Base-by-base conservation (phyloP, 139 green algal species). In the Gonium pectorale region DNA sequence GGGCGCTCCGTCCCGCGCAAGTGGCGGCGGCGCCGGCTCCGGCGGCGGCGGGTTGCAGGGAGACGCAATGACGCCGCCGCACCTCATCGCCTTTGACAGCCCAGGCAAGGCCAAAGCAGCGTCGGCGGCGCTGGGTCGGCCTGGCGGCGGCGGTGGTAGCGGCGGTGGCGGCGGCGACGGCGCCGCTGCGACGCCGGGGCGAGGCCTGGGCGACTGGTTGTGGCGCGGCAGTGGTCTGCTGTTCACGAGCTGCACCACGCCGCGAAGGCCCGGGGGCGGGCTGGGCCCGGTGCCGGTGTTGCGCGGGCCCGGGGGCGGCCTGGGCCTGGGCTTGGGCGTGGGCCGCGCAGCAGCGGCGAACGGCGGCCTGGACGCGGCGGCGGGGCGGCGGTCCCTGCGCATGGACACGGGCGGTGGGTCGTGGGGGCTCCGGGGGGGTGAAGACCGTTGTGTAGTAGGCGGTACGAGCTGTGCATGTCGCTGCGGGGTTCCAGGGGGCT, bases 161-260 rank as follows among this genome's bases (percentile, higher is more conserved):
- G 67, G 72, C 38, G 26, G 46, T 46, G 64, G 44, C 52, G 38
- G 64, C 21, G 52, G 31, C 52, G 72, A 56, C 17, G 67, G 15
- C 41, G 67, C 41, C 38, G 2, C n/a, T n/a, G 60, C 68, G 1
- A 77, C 68, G 21, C 13, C 27, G 62, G n/a, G 3, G n/a, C n/a
- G n/a, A n/a, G n/a, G 2, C 9, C 27, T 83, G 5, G 38, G 74
- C 74, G 74, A 74, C 64, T 77, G 63, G 63, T 64, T 85, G 64
- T 74, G 66, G 79, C 63, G 79, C 33, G 79, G 79, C 64, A 37
- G 75, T 4, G 62, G 75, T 29, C 7, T 67, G 78, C 60, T 84
- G 46, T 75, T 85, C 64, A 77, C 38, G 26, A 59, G 64, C 13
- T 85, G 79, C 27, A 67, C 79, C 22, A 26, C 79, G 24, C 79